Conservation (phyloP, 2,329 filamentous ascomycete genomes). For the Paraconiothyrium brasiliense region DNA sequence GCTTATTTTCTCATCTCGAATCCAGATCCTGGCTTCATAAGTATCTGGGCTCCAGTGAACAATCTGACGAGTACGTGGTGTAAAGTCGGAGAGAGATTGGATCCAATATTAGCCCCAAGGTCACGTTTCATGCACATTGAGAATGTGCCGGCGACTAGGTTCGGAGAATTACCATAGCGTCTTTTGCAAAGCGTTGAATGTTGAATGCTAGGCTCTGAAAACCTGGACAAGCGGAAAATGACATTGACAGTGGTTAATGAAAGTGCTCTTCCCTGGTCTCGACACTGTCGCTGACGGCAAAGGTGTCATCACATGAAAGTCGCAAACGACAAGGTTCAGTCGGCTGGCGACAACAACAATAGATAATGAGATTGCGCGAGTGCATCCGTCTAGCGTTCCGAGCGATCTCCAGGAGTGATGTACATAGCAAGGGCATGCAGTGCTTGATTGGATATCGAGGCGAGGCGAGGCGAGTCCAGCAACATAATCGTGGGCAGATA, state of each 20-base stretch:
- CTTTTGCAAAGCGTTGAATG: not conserved
- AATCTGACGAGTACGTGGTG: not conserved
- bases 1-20: too few species aligned
- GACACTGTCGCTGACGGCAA: not conserved
- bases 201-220: not conserved
- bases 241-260: not conserved
- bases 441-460: slow-evolving; percentile 5
- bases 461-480: not conserved
- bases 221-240: not conserved
- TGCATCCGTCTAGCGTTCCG: slow-evolving; percentile 2
- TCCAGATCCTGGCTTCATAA: not conserved
- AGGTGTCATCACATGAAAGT: not conserved
- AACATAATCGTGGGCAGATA: too few species aligned
- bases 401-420: slow-evolving; percentile 5
- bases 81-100: not conserved
- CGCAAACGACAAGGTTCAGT: not conserved
- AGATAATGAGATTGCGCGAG: slow-evolving; percentile 10
- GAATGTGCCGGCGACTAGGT: slow-evolving; percentile 7
- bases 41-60: not conserved
- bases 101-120: not conserved
- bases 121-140: not conserved
- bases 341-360: not conserved
- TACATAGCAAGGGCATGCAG: not conserved
- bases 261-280: not conserved
- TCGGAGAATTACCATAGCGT: slow-evolving; percentile 4